Conservation (phyloP, 495 filamentous ascomycete species). For the Neurospora sp. region DNA sequence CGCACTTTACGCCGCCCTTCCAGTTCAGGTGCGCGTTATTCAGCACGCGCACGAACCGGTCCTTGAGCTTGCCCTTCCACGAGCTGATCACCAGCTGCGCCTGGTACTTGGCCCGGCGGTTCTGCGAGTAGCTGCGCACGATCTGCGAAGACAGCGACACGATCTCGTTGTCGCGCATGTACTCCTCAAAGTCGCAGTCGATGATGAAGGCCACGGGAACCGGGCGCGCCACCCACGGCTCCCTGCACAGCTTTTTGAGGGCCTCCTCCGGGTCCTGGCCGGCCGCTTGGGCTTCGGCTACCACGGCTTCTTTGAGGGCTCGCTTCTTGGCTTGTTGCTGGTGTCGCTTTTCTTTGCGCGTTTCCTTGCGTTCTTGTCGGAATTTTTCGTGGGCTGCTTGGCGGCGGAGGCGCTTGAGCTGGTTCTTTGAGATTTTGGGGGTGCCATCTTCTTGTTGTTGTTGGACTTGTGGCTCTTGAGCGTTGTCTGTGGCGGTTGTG, state of each 20-base stretch:
- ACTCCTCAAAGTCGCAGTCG: conserved; percentile 84
- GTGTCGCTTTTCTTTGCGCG: conserved; percentile 61
- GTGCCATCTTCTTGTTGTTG: not conserved
- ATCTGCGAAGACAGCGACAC: conserved; percentile 74
- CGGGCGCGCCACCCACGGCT: conserved; percentile 25
- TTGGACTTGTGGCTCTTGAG: not conserved
- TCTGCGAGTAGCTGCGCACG: conserved; percentile 81
- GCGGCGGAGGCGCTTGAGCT: conserved; percentile 61
- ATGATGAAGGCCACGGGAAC: conserved; percentile 72
- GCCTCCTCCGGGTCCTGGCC: conserved; percentile 22
- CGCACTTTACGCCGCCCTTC: conserved; percentile 59
- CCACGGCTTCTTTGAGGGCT: conserved; percentile 26
- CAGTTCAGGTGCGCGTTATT: conserved; percentile 59
- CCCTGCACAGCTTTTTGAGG: conserved; percentile 8
- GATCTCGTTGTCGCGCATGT: conserved; percentile 78
- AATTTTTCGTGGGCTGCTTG: conserved; percentile 58
- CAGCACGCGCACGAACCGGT: conserved; percentile 68
- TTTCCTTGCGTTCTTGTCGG: conserved; percentile 56
- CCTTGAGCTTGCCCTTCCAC: conserved; percentile 64
- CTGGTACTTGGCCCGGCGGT: conserved; percentile 52
- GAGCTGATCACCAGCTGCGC: conserved; percentile 64
- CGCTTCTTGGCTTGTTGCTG: conserved; percentile 52
- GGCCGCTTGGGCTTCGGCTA: conserved; percentile 33
- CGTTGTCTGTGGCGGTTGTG: not conserved
- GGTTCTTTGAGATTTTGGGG: conserved; percentile 62